Percentiles rank a stretch among this genome's conserved stretches.
Conservation (phyloP, 129 eudicot genomes). For the Rutidosis leptorrhynchoides region DNA sequence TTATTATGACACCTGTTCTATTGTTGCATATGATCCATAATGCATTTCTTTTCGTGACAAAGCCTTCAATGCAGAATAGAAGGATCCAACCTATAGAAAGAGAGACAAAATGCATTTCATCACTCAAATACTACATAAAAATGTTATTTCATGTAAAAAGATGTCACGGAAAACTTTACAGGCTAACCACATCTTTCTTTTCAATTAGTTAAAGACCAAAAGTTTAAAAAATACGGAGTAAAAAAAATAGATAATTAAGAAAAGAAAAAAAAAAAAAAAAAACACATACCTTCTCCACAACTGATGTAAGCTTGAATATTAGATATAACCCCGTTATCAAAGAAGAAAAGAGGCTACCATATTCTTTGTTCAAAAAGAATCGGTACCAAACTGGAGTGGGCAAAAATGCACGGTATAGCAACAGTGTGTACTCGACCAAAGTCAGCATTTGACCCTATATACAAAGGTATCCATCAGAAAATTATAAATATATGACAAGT, state of each 20-base stretch:
- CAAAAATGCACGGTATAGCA: constrained; percentile 63
- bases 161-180: background rate
- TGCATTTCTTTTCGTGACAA: constrained; percentile 65
- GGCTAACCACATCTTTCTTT: background rate
- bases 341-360: constrained; percentile 69
- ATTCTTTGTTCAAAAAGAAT: constrained; percentile 64
- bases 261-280: no score
- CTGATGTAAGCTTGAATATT: constrained; percentile 65
- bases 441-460: constrained; percentile 63
- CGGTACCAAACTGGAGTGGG: constrained; percentile 78
- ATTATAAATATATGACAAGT: background rate
- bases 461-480: constrained; percentile 11
- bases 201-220: background rate
- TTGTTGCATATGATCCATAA: constrained; percentile 63
- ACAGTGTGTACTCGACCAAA: constrained; percentile 51
- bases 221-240: no score
- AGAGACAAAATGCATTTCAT: background rate
- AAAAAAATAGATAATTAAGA: no score
- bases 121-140: constrained; percentile 8
- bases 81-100: constrained; percentile 49
- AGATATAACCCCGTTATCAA: constrained; percentile 57
- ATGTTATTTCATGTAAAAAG: constrained; percentile 3
- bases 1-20: constrained; percentile 47
- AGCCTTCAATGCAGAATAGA: constrained; percentile 57
- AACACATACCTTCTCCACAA: constrained; percentile 51